phyloP scores from a whole-genome alignment of 1,139 yeast genomes.

The Wickerhamomyces sp. region DNA sequence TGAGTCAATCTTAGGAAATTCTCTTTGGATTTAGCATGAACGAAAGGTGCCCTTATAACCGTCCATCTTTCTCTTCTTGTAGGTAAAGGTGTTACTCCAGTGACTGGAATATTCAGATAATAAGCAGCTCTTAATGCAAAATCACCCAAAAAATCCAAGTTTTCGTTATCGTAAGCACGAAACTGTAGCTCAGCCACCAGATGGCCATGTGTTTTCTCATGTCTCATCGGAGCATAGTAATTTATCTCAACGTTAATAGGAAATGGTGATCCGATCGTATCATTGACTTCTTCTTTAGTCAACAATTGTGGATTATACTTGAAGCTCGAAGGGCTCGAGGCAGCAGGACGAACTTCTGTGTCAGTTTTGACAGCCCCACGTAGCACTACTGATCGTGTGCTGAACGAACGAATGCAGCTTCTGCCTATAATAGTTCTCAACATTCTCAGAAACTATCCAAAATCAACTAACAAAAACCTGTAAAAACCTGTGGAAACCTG shows the following conservation, averaged over 20 bases:
- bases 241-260: slow-evolving; percentile 84
- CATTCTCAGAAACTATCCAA: too few species aligned
- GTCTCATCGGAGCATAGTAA: slow-evolving; percentile 75
- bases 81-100: slow-evolving; percentile 64
- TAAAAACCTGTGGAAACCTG: background rate
- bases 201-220: slow-evolving; percentile 65
- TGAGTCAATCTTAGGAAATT: slow-evolving; percentile 88
- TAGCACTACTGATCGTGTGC: slow-evolving; percentile 6
- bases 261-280: slow-evolving; percentile 44
- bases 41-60: slow-evolving; percentile 89
- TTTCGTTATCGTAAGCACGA: slow-evolving; percentile 67
- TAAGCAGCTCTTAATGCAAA: slow-evolving; percentile 88
- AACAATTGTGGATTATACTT: slow-evolving; percentile 24
- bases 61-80: slow-evolving; percentile 87
- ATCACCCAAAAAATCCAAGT: slow-evolving; percentile 73
- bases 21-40: slow-evolving; percentile 91
- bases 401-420: slow-evolving; percentile 4
- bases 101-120: slow-evolving; percentile 80
- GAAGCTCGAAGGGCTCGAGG: slow-evolving; percentile 5
- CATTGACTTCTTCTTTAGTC: slow-evolving; percentile 19
- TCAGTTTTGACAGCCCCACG: slow-evolving; percentile 15
- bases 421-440: slow-evolving; percentile 4
- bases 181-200: slow-evolving; percentile 67
- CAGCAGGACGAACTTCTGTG: slow-evolving; percentile 6
- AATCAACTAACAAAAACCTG: background rate